phyloP scores from a whole-genome alignment of 768 basidiomycete genomes.

The Clavaria fumosa region DNA sequence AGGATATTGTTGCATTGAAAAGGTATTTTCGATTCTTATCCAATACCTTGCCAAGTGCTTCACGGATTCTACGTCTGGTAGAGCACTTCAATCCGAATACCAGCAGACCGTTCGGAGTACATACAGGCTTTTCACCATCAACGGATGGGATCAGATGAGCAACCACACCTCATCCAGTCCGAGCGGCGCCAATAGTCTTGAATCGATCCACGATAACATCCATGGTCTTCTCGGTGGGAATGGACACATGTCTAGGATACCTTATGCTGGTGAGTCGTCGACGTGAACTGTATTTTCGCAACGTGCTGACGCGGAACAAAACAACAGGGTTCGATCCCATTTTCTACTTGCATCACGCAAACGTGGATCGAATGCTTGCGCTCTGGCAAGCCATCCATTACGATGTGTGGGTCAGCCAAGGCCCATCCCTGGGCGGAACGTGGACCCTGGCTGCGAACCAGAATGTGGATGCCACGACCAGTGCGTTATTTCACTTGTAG shows the following conservation, averaged over 20 bases:
- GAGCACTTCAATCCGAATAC: no score
- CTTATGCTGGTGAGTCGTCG: conserved; percentile 25
- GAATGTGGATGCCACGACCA: conserved; percentile 15
- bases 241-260: conserved; percentile 28
- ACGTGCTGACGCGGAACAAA: no score
- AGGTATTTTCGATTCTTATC: no score
- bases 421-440: conserved; percentile 18
- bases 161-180: no score
- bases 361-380: conserved; percentile 37
- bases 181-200: conserved; percentile 30
- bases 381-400: conserved; percentile 35
- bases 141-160: no score
- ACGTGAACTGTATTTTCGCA: no score
- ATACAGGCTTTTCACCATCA: conserved; percentile 1
- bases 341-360: conserved; percentile 38
- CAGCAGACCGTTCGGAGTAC: no score
- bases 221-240: conserved; percentile 28
- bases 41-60: no score
- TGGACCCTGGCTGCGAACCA: conserved; percentile 19
- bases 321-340: conserved; percentile 40
- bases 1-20: conserved; percentile 18
- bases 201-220: conserved; percentile 33
- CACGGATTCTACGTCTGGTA: no score
- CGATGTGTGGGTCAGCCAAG: conserved; percentile 22
- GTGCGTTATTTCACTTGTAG: conserved; percentile 13